Evolutionary conservation across 177 flowering plant species (phyloP).

Genomic region (Vitis hybrid): DNA sequence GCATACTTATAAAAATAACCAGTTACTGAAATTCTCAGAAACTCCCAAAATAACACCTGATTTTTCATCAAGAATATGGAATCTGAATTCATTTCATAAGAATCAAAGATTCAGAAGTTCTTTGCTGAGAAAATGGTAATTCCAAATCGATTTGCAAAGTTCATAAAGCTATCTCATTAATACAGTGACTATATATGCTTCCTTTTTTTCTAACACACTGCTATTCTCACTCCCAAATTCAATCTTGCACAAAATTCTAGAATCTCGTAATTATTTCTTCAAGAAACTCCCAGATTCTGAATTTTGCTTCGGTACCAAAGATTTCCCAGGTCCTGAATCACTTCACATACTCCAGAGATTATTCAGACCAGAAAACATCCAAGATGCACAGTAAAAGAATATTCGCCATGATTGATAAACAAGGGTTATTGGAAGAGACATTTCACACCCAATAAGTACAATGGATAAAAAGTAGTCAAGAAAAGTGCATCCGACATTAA

Average conservation of each 20-base stretch:
- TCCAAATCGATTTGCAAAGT: background rate
- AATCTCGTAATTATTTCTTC: background rate
- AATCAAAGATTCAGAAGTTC: background rate
- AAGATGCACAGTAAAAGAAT: background rate
- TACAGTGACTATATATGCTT: background rate
- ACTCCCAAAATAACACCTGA: background rate
- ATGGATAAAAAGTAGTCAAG: background rate
- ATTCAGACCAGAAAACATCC: background rate
- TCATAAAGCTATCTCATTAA: background rate
- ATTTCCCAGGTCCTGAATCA: background rate
- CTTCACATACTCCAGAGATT: background rate
- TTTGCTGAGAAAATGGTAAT: background rate
- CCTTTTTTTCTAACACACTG: background rate
- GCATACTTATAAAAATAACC: background rate
- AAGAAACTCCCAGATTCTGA: background rate
- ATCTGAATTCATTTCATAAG: background rate
- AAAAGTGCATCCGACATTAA: too few relatives aligned
- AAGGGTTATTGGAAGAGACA: background rate
- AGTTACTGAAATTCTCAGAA: background rate
- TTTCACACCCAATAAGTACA: background rate
- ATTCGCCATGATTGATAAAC: background rate
- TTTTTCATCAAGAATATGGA: background rate
- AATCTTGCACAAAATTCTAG: background rate
- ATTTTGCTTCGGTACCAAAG: background rate
- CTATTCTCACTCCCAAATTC: background rate